Evolutionary conservation across 305 asterid species (phyloP).

Genomic region (Fraxinus sp.): DNA sequence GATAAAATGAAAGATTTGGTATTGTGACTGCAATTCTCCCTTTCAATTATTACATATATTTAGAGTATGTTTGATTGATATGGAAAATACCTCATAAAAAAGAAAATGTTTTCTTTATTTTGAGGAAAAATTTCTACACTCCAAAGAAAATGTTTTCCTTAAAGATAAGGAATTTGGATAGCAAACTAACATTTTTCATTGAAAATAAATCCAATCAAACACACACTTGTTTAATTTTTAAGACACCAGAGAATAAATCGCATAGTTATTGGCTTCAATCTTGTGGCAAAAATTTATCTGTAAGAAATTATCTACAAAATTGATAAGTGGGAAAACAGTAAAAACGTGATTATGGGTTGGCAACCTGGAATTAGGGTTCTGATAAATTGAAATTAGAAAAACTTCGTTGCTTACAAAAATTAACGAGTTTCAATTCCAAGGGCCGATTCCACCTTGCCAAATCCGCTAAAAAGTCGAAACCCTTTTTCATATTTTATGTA

Average conservation of each 20-base stretch:
- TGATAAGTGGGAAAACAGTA: neutral
- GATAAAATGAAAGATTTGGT: no score
- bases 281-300: constrained; percentile 6
- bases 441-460: constrained; percentile 35
- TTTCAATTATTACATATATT: no score
- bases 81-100: no score
- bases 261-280: neutral
- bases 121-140: no score
- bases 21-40: no score
- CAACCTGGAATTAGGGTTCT: constrained; percentile 35
- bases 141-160: no score
- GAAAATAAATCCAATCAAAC: no score
- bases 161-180: no score
- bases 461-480: neutral
- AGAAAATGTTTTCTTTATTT: no score
- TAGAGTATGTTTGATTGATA: no score
- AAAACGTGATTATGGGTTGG: constrained; percentile 26
- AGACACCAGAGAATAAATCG: neutral
- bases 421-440: constrained; percentile 8
- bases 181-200: no score
- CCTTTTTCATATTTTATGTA: neutral
- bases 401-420: neutral
- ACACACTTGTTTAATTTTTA: no score
- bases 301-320: constrained; percentile 11
- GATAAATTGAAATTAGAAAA: neutral